These are phyloP conservation scores for California macrophylla DNA, from an alignment of 441 rosid species.

Conservation along the genomic window DNA sequence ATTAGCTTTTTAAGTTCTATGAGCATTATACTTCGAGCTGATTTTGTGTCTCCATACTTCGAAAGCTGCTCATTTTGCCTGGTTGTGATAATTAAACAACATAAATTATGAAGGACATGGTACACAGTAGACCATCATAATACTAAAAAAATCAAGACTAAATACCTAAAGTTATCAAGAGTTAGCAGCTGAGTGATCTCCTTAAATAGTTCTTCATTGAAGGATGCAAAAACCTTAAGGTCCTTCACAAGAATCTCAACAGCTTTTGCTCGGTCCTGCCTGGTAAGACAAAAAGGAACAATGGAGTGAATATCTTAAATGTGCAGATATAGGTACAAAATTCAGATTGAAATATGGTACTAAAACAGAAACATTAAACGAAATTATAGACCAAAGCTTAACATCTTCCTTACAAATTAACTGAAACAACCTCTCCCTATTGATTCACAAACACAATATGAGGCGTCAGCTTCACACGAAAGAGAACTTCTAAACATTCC, in stretches of 20 bases:
- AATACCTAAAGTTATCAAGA: conserved; percentile 64
- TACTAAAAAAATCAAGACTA: not conserved
- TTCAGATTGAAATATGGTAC: not conserved
- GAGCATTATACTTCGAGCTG: conserved; percentile 75
- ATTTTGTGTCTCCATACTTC: conserved; percentile 62
- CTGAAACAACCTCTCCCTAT: not conserved
- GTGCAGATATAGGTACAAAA: conserved; percentile 3
- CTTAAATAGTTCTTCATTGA: conserved; percentile 71
- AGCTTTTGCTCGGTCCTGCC: conserved; percentile 64
- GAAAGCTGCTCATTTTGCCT: conserved; percentile 76
- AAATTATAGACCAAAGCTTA: not conserved
- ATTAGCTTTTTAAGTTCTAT: conserved; percentile 64
- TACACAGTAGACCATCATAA: not conserved
- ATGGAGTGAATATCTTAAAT: not conserved
- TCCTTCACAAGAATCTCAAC: conserved; percentile 75
- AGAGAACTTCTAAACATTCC: not conserved
- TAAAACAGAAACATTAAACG: not conserved
- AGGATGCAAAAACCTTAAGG: conserved; percentile 63
- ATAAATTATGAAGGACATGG: conserved; percentile 2
- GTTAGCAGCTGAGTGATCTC: conserved; percentile 72
- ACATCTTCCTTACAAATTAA: not conserved
- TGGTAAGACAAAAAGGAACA: conserved; percentile 18
- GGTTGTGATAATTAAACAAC: conserved; percentile 1
- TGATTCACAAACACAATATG: not conserved
- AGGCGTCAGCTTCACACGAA: not conserved